A percentile compares a stretch with the other conserved stretches of the same genome.
Evolutionary conservation across 106 monocot genomes (phyloP).

Genomic region (Amphibolis antarctica): DNA sequence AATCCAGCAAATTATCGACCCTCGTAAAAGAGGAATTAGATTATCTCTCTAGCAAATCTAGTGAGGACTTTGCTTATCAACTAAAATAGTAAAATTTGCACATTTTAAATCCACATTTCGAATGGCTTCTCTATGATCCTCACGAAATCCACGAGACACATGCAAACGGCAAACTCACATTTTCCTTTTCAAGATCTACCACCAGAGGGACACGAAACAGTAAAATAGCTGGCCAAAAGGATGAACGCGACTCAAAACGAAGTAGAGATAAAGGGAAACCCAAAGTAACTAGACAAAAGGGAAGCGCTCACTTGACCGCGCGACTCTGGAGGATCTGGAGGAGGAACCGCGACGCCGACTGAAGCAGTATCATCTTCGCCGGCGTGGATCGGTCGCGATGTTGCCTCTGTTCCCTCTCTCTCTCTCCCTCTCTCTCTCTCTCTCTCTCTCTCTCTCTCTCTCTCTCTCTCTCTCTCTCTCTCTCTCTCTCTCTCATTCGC

Average conservation of each 20-base stretch:
- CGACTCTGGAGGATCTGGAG: constrained; percentile 70
- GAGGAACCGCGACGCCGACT: constrained; percentile 76
- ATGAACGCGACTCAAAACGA: too few relatives aligned
- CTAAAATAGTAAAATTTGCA: too few relatives aligned
- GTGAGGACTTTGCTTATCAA: neutral
- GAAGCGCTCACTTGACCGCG: constrained; percentile 28
- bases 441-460: neutral
- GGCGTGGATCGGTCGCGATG: neutral
- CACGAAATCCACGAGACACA: neutral
- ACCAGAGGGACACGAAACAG: neutral
- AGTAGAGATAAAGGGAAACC: neutral
- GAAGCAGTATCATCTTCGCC: constrained; percentile 66
- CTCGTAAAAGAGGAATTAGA: too few relatives aligned
- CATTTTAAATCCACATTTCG: neutral
- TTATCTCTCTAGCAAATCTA: neutral
- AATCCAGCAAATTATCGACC: neutral
- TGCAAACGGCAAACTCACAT: neutral
- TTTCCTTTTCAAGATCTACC: too few relatives aligned
- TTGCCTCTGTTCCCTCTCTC: neutral
- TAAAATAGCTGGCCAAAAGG: neutral
- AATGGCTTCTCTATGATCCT: neutral
- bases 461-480: too few relatives aligned
- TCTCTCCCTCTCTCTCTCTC: neutral
- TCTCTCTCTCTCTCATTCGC: too few relatives aligned
- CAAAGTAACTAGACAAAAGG: neutral